These are phyloP conservation scores for Cavenderia fasciculata DNA, from an alignment of 78 protist genomes.

Conservation along the genomic window DNA sequence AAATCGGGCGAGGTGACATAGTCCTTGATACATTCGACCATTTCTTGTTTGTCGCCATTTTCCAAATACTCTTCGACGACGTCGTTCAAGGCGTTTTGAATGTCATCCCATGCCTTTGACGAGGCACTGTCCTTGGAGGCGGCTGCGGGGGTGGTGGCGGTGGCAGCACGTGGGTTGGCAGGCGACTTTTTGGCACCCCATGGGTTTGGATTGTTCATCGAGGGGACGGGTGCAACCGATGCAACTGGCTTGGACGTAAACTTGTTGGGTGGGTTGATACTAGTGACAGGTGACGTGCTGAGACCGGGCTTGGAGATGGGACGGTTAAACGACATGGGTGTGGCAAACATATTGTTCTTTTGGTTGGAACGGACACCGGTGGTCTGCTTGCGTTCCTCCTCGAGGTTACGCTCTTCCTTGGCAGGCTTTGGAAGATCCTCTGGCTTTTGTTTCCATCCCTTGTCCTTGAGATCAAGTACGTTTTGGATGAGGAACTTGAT, in stretches of 20 bases:
- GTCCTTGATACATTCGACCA: slow-evolving; percentile 10
- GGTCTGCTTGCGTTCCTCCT: slow-evolving; percentile 24
- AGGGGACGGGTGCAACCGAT: neutral
- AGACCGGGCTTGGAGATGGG: neutral
- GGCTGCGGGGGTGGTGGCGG: neutral
- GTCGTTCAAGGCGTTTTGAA: neutral
- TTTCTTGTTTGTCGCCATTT: neutral
- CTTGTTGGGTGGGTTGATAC: neutral
- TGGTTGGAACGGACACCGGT: slow-evolving; percentile 10
- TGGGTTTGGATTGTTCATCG: neutral
- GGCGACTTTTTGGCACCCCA: neutral
- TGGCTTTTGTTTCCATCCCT: slow-evolving; percentile 39
- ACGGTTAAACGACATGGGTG: neutral
- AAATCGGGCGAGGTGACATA: slow-evolving; percentile 21
- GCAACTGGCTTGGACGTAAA: neutral
- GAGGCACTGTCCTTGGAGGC: neutral
- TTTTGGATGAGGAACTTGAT: slow-evolving; percentile 78
- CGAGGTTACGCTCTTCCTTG: slow-evolving; percentile 24
- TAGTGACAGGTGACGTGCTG: neutral
- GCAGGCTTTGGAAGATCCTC: slow-evolving; percentile 35
- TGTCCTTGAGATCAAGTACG: slow-evolving; percentile 65
- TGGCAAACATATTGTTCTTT: slow-evolving; percentile 1
- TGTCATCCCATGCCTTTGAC: slow-evolving; percentile 7
- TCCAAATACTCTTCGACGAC: slow-evolving; percentile 14
- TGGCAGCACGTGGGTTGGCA: neutral